A percentile compares a stretch with the other conserved stretches of the same genome.
These are phyloP conservation scores for Trichoderma virens DNA, from an alignment of 495 filamentous ascomycete genomes.

Conservation along the genomic window DNA sequence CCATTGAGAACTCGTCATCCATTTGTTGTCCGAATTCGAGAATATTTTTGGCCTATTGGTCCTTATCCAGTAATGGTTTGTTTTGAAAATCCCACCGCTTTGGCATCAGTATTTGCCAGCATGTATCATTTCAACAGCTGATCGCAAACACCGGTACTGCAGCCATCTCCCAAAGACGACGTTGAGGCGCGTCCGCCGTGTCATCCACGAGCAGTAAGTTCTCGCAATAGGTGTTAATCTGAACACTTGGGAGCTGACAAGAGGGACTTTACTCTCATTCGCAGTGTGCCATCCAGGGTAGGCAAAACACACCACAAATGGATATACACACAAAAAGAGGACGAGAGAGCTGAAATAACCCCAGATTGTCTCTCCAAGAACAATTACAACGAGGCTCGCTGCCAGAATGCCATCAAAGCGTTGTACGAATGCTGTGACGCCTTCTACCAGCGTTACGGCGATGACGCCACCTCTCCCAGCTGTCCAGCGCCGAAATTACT, in stretches of 20 bases:
- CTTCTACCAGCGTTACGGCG: conserved; percentile 78
- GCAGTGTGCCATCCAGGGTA: conserved; percentile 88
- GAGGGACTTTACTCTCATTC: not conserved
- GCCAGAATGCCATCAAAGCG: conserved; percentile 72
- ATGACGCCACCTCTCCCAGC: conserved; percentile 66
- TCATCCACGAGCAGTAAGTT: conserved; percentile 76
- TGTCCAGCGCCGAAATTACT: conserved; percentile 80
- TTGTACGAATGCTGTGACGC: conserved; percentile 90
- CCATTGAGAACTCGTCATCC: not conserved
- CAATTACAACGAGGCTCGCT: conserved; percentile 82
- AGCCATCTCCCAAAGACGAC: conserved; percentile 52
- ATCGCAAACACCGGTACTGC: not conserved
- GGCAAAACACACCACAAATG: not conserved
- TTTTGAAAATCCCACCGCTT: not conserved
- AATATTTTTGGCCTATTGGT: not conserved
- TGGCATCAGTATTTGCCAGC: no score
- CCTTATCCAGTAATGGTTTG: not conserved
- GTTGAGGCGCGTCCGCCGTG: conserved; percentile 72
- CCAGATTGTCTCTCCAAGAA: conserved; percentile 77
- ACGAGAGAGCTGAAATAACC: conserved; percentile 16
- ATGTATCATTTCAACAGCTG: not conserved
- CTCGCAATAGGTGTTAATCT: not conserved
- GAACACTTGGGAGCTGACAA: conserved; percentile 11
- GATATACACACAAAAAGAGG: not conserved
- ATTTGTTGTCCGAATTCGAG: not conserved